Evolutionary conservation across 2,329 filamentous ascomycete species (phyloP).

Genomic region (Aphanocladium album): DNA sequence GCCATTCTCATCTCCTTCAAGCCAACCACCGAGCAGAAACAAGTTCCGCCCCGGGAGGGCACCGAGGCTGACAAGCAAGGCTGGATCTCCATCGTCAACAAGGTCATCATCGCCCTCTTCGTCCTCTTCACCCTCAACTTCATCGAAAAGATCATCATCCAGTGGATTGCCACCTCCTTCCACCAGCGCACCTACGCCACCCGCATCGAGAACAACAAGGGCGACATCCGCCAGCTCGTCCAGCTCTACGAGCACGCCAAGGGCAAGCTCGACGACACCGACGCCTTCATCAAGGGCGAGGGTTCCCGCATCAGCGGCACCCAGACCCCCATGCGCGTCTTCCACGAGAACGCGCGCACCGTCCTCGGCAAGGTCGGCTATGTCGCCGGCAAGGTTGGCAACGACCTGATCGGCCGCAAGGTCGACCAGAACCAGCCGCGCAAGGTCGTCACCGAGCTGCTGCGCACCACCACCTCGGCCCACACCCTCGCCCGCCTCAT

Average conservation of each 20-base stretch:
- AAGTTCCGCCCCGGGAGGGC: slow-evolving; percentile 27
- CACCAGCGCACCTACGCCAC: slow-evolving; percentile 87
- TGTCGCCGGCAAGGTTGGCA: slow-evolving; percentile 78
- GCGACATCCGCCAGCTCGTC: slow-evolving; percentile 64
- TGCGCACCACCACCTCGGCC: slow-evolving; percentile 66
- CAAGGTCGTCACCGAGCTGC: slow-evolving; percentile 75
- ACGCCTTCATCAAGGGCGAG: slow-evolving; percentile 43
- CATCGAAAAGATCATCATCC: slow-evolving; percentile 87
- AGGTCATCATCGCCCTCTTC: slow-evolving; percentile 81
- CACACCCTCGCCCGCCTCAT: slow-evolving; percentile 83
- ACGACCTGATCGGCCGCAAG: slow-evolving; percentile 81
- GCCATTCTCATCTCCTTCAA: slow-evolving; percentile 81
- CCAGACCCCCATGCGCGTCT: slow-evolving; percentile 67
- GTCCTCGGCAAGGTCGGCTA: slow-evolving; percentile 78
- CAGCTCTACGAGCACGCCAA: slow-evolving; percentile 66
- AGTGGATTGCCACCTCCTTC: slow-evolving; percentile 91
- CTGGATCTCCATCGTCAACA: slow-evolving; percentile 79
- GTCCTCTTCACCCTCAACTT: slow-evolving; percentile 76
- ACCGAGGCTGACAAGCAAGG: slow-evolving; percentile 40
- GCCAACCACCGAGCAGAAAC: slow-evolving; percentile 67
- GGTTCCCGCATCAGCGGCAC: slow-evolving; percentile 49
- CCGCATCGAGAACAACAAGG: slow-evolving; percentile 87
- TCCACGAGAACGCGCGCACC: slow-evolving; percentile 70
- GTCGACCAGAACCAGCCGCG: slow-evolving; percentile 70
- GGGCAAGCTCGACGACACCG: slow-evolving; percentile 56